Conservation (phyloP, 2,329 filamentous ascomycete genomes). For the Hymenoscyphus occultus region DNA sequence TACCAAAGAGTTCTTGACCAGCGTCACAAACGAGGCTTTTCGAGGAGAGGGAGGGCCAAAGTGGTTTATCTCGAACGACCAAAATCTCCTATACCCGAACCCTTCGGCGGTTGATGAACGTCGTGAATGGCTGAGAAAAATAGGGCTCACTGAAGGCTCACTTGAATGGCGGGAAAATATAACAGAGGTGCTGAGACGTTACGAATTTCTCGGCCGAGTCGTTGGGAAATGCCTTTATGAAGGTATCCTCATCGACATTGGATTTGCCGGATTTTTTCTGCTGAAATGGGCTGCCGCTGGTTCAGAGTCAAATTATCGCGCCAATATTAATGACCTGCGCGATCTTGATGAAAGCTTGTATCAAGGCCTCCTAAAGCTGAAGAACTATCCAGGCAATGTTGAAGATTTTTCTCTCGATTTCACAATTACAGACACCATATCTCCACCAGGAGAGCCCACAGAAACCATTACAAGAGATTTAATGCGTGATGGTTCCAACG, state of each 20-base stretch:
- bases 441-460: constrained; percentile 44
- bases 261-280: constrained; percentile 93
- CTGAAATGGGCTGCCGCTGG: constrained; percentile 83
- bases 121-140: constrained; percentile 53
- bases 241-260: constrained; percentile 88
- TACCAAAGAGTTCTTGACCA: constrained; percentile 94
- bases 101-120: constrained; percentile 71
- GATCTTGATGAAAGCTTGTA: constrained; percentile 91
- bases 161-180: constrained; percentile 56
- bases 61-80: constrained; percentile 80
- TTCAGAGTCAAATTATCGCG: constrained; percentile 72
- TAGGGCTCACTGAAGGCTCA: constrained; percentile 51
- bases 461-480: constrained; percentile 72
- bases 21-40: constrained; percentile 83
- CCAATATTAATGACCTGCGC: constrained; percentile 90
- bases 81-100: constrained; percentile 86
- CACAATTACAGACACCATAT: constrained; percentile 73
- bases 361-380: constrained; percentile 76
- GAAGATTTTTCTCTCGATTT: constrained; percentile 82
- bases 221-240: constrained; percentile 98
- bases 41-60: constrained; percentile 53
- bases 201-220: constrained; percentile 88
- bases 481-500: constrained; percentile 71
- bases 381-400: constrained; percentile 81
- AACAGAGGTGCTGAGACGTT: constrained; percentile 64